phyloP scores from a whole-genome alignment of 2,329 filamentous ascomycete species.

The Hymenoscyphus occultus region DNA sequence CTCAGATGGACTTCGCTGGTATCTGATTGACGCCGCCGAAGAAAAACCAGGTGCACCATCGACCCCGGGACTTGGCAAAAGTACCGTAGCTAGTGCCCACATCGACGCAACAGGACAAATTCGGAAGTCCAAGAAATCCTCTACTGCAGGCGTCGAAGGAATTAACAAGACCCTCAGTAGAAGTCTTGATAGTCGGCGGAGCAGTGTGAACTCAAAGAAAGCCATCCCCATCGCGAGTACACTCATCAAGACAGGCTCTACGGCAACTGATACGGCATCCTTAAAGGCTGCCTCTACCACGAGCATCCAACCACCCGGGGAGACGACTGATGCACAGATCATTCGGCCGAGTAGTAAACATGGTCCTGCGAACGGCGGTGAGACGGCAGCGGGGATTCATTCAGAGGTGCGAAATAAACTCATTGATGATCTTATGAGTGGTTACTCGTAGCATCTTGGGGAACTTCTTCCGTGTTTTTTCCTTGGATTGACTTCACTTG shows the following conservation, averaged over 20 bases:
- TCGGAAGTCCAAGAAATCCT: conserved; percentile 43
- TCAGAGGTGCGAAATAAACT: conserved; percentile 30
- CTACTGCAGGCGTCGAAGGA: conserved; percentile 59
- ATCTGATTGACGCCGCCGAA: conserved; percentile 87
- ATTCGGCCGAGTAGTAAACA: conserved; percentile 20
- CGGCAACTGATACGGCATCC: conserved; percentile 27
- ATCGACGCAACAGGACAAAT: conserved; percentile 82
- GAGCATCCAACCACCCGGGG: conserved; percentile 19
- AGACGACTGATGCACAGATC: conserved; percentile 25
- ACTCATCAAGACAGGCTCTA: conserved; percentile 27
- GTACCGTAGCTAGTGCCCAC: conserved; percentile 82
- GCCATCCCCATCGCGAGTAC: conserved; percentile 48
- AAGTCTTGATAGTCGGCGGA: conserved; percentile 86
- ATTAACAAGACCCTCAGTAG: conserved; percentile 78
- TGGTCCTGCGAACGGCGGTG: neutral
- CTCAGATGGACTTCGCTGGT: conserved; percentile 93
- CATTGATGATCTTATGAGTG: conserved; percentile 33
- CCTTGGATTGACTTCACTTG: neutral
- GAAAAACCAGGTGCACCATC: conserved; percentile 88
- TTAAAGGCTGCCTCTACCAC: conserved; percentile 27
- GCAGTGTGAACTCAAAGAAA: conserved; percentile 81
- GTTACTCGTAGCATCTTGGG: conserved; percentile 18
- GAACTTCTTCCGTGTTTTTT: neutral
- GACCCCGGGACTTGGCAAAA: conserved; percentile 89
- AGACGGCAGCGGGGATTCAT: neutral